phyloP scores from a whole-genome alignment of 352 stramenopile species.

The Phytophthora sp. region DNA sequence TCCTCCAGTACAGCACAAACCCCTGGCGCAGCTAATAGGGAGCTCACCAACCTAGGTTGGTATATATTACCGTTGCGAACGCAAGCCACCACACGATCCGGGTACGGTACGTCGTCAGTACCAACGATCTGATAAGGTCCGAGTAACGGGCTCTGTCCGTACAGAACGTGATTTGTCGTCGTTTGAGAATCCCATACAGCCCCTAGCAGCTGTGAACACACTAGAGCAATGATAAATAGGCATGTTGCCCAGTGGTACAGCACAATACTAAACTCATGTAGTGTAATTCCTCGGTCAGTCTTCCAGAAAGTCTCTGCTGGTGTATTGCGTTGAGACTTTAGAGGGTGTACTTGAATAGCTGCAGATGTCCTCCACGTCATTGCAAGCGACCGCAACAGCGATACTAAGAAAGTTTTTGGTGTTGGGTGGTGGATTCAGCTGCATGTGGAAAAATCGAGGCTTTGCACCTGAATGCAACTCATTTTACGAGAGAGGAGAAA shows the following conservation, averaged over 20 bases:
- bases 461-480: no score
- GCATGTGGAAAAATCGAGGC: no score
- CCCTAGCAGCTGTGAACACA: constrained; percentile 42
- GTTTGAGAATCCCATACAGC: constrained; percentile 31
- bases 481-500: no score
- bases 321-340: neutral
- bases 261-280: neutral
- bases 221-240: constrained; percentile 33
- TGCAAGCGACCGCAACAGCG: no score
- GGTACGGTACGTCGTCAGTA: constrained; percentile 52
- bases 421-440: no score
- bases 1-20: constrained; percentile 18
- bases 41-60: constrained; percentile 38
- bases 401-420: no score
- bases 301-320: neutral
- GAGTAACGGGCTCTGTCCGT: constrained; percentile 6
- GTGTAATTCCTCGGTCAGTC: neutral
- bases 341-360: neutral
- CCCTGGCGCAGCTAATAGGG: constrained; percentile 24
- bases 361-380: neutral
- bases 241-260: constrained; percentile 33
- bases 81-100: constrained; percentile 51
- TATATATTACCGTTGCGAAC: constrained; percentile 27
- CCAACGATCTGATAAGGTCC: constrained; percentile 34
- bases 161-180: constrained; percentile 4